A percentile compares a stretch with the other conserved stretches of the same genome.
These are phyloP conservation scores for Boechera stricta DNA, from an alignment of 345 rosid genomes.

Conservation along the genomic window DNA sequence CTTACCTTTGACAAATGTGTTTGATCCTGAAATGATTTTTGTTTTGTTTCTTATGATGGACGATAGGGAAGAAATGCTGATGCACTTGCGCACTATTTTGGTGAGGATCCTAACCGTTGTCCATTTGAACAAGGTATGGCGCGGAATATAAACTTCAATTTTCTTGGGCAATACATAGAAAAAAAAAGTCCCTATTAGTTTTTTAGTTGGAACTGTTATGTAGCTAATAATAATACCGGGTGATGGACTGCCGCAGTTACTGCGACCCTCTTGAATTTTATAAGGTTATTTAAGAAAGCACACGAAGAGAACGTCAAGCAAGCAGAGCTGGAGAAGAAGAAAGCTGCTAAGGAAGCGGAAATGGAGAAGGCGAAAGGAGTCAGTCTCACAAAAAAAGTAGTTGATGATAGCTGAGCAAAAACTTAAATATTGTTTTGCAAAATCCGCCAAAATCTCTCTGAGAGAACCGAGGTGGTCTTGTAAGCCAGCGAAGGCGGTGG, in stretches of 20 bases:
- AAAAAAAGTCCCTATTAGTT: background rate
- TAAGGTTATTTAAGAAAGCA: slow-evolving; percentile 85
- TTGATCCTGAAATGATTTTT: slow-evolving; percentile 4
- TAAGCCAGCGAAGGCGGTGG: slow-evolving; percentile 26
- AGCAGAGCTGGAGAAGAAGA: slow-evolving; percentile 90
- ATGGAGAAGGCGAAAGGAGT: slow-evolving; percentile 85
- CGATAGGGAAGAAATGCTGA: slow-evolving; percentile 96
- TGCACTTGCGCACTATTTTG: slow-evolving; percentile 92
- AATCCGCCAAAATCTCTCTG: slow-evolving; percentile 25
- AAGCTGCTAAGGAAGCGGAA: slow-evolving; percentile 91
- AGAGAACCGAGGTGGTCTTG: slow-evolving; percentile 28
- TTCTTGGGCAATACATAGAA: slow-evolving; percentile 1
- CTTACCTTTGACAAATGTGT: slow-evolving; percentile 17
- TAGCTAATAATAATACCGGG: slow-evolving; percentile 18
- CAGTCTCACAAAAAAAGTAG: slow-evolving; percentile 63
- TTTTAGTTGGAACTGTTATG: background rate
- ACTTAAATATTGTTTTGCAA: slow-evolving; percentile 9
- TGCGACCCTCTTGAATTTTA: slow-evolving; percentile 83
- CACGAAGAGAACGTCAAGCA: slow-evolving; percentile 93
- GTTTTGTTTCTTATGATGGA: slow-evolving; percentile 23
- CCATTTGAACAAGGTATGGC: slow-evolving; percentile 96
- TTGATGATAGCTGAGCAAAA: slow-evolving; percentile 52
- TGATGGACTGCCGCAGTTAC: slow-evolving; percentile 64
- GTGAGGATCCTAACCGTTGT: slow-evolving; percentile 95
- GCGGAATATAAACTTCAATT: slow-evolving; percentile 19